These are phyloP conservation scores for Mangifera indica DNA, from an alignment of 345 rosid genomes.

Conservation along the genomic window DNA sequence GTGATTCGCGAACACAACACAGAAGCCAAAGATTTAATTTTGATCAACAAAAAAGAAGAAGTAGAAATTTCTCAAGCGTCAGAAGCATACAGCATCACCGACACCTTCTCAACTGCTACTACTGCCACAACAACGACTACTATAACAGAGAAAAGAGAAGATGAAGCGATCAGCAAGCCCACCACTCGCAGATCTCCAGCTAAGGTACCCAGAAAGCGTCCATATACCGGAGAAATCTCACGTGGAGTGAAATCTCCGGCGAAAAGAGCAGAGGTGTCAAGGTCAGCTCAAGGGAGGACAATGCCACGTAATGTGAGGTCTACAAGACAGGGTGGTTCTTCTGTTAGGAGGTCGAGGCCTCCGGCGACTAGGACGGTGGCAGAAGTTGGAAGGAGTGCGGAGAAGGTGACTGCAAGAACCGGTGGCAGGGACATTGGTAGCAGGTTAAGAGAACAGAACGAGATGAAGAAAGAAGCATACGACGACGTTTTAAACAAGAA, in stretches of 20 bases:
- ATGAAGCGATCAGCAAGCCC: constrained; percentile 56
- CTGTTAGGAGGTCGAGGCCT: constrained; percentile 41
- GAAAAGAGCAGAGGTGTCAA: constrained; percentile 23
- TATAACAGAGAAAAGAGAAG: constrained; percentile 41
- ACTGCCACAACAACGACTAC: constrained; percentile 46
- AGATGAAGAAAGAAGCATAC: constrained; percentile 17
- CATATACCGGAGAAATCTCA: constrained; percentile 29
- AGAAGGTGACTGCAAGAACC: constrained; percentile 30
- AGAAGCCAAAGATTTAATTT: constrained; percentile 21
- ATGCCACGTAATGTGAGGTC: constrained; percentile 35
- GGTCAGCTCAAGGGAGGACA: constrained; percentile 31
- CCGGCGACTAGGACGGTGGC: constrained; percentile 31
- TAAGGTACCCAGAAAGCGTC: constrained; percentile 43
- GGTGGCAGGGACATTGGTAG: neutral
- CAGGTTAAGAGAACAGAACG: constrained; percentile 20
- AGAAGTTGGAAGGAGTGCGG: constrained; percentile 39
- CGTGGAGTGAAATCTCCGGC: constrained; percentile 33
- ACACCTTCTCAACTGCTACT: constrained; percentile 43
- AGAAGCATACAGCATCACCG: constrained; percentile 56
- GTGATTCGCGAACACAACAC: constrained; percentile 12
- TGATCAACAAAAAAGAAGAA: constrained; percentile 21
- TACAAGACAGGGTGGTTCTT: constrained; percentile 27
- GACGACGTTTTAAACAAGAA: constrained; percentile 32
- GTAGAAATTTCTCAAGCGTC: constrained; percentile 42
- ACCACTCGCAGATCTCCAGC: constrained; percentile 31